Conservation (phyloP, 352 stramenopile species). For the Globisporangium orthogonon region DNA sequence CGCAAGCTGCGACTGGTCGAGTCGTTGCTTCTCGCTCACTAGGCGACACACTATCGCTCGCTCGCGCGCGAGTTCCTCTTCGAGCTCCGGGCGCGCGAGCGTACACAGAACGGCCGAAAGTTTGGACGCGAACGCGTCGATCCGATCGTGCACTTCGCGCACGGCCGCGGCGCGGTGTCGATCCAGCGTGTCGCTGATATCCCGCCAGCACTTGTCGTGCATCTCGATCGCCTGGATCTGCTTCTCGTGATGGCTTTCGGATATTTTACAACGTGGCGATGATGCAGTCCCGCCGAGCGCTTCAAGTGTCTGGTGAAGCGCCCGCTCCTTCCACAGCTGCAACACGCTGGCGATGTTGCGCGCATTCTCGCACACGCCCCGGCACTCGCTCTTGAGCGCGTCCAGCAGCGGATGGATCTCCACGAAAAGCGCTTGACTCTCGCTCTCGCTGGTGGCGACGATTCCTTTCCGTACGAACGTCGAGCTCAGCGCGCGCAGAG, state of each 20-base stretch:
- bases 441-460: constrained; percentile 10
- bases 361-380: constrained; percentile 9
- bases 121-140: constrained; percentile 29
- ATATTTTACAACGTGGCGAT: neutral
- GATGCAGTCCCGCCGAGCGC: constrained; percentile 11
- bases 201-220: constrained; percentile 36
- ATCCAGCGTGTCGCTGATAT: constrained; percentile 27
- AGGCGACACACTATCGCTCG: constrained; percentile 16
- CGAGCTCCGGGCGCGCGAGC: constrained; percentile 30
- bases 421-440: neutral
- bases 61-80: constrained; percentile 26
- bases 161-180: constrained; percentile 17
- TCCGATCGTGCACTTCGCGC: constrained; percentile 12
- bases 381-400: constrained; percentile 14
- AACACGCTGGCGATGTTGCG: constrained; percentile 18
- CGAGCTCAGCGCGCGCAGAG: constrained; percentile 20
- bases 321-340: constrained; percentile 61
- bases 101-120: constrained; percentile 20
- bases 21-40: constrained; percentile 28
- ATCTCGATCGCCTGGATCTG: constrained; percentile 56
- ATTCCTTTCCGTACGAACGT: constrained; percentile 31
- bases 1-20: constrained; percentile 12
- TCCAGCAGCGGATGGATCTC: constrained; percentile 13
- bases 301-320: constrained; percentile 45
- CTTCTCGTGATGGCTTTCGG: constrained; percentile 13